These are phyloP conservation scores for Eucalyptus sideroxylon DNA, from an alignment of 345 rosid genomes.

Conservation along the genomic window DNA sequence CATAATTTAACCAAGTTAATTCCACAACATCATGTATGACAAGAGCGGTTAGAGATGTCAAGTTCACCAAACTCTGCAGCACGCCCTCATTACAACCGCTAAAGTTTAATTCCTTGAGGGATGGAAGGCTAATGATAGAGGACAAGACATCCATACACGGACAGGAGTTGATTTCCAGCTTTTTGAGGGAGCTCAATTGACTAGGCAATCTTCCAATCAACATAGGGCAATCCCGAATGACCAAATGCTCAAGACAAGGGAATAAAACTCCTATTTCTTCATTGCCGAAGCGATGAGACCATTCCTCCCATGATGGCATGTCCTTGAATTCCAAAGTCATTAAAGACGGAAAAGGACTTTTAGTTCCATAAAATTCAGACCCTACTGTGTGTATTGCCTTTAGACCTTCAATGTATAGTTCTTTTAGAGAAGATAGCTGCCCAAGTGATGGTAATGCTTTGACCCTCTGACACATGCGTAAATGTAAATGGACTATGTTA, in stretches of 20 bases:
- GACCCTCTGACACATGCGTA: fast-evolving
- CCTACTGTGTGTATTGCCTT: not conserved
- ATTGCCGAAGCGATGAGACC: fast-evolving
- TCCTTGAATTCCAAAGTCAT: not conserved
- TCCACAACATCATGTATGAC: fast-evolving
- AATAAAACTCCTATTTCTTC: not conserved
- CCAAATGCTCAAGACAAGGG: not conserved
- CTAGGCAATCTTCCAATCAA: not conserved
- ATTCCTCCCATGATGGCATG: not conserved
- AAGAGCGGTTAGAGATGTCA: not conserved
- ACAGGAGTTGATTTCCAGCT: fast-evolving
- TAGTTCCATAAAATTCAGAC: not conserved
- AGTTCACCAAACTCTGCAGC: fast-evolving
- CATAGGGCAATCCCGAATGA: fast-evolving
- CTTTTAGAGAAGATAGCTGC: fast-evolving
- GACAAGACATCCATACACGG: fast-evolving
- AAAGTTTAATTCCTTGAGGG: not conserved
- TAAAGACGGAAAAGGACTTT: not conserved
- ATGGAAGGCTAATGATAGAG: not conserved
- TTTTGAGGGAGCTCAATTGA: not conserved
- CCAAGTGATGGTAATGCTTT: fast-evolving
- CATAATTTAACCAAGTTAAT: too few species aligned
- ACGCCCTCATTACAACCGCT: fast-evolving
- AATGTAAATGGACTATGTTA: not conserved
- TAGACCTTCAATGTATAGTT: not conserved